These are phyloP conservation scores for Chrysanthemum makinoi DNA, from an alignment of 129 eudicot species.

Conservation along the genomic window DNA sequence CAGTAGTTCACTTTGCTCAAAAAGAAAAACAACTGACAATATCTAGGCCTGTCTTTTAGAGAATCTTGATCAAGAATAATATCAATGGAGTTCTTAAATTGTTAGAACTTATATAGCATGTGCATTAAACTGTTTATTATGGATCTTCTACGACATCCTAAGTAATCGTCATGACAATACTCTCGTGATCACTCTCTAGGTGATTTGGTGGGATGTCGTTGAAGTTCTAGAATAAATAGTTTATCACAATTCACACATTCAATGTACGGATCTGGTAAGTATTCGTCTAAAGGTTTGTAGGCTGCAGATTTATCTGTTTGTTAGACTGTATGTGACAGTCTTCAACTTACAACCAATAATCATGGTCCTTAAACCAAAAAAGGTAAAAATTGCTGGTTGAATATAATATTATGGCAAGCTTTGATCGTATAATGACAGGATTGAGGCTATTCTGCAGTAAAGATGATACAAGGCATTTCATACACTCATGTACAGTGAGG, in stretches of 20 bases:
- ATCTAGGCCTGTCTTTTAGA: background rate
- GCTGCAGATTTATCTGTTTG: background rate
- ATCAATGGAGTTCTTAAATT: background rate
- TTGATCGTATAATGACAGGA: too few relatives aligned
- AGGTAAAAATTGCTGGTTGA: too few relatives aligned
- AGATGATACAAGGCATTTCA: too few relatives aligned
- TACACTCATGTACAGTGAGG: too few relatives aligned
- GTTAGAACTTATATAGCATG: background rate
- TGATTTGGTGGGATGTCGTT: background rate
- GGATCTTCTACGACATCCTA: conserved; percentile 15
- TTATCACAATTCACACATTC: background rate
- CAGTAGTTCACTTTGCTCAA: background rate
- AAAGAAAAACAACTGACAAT: background rate
- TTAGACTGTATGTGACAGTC: too few relatives aligned
- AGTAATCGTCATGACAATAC: background rate
- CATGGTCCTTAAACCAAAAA: too few relatives aligned
- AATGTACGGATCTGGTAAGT: background rate
- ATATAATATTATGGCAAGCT: background rate
- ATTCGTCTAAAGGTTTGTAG: background rate
- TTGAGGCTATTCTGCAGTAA: too few relatives aligned
- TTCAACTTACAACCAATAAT: too few relatives aligned
- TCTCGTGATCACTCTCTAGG: background rate
- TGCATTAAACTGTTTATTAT: background rate
- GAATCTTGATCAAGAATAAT: background rate
- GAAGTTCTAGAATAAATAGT: conserved; percentile 6